phyloP scores from a whole-genome alignment of 257 asterid genomes.

The Nemophila menziesii region DNA sequence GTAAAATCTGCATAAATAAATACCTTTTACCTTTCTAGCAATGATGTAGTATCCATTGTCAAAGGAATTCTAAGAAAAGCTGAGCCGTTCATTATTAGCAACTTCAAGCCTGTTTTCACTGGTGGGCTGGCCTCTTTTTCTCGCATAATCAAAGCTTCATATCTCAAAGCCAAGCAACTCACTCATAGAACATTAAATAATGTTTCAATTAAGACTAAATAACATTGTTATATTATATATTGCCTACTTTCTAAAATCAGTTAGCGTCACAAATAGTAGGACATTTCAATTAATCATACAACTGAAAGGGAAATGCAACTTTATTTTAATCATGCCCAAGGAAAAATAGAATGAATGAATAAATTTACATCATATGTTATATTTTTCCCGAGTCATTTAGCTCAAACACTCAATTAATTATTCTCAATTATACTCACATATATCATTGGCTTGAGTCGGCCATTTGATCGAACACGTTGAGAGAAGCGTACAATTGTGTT shows the following conservation, averaged over 20 bases:
- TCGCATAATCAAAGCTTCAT: constrained; percentile 78
- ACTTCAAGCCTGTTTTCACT: constrained; percentile 46
- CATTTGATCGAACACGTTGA: too few species aligned
- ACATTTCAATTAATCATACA: too few species aligned
- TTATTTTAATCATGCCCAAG: background rate
- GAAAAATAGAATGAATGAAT: too few species aligned
- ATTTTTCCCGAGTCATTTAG: too few species aligned
- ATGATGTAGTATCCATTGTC: constrained; percentile 52
- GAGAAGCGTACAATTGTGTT: too few species aligned
- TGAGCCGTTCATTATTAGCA: constrained; percentile 54
- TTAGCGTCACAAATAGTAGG: background rate
- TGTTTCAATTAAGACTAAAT: background rate
- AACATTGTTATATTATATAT: too few species aligned
- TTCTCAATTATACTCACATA: too few species aligned
- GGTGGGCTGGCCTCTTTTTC: constrained; percentile 40
- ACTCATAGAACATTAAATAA: constrained; percentile 15
- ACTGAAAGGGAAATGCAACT: background rate
- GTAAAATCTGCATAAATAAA: background rate
- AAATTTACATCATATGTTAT: too few species aligned
- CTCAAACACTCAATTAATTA: too few species aligned
- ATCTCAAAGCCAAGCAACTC: constrained; percentile 90
- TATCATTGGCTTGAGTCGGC: too few species aligned
- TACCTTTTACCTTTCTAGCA: constrained; percentile 67
- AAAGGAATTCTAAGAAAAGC: constrained; percentile 52
- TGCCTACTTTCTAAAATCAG: too few species aligned